phyloP scores from a whole-genome alignment of 495 filamentous ascomycete species.

The Acidomyces sp. region DNA sequence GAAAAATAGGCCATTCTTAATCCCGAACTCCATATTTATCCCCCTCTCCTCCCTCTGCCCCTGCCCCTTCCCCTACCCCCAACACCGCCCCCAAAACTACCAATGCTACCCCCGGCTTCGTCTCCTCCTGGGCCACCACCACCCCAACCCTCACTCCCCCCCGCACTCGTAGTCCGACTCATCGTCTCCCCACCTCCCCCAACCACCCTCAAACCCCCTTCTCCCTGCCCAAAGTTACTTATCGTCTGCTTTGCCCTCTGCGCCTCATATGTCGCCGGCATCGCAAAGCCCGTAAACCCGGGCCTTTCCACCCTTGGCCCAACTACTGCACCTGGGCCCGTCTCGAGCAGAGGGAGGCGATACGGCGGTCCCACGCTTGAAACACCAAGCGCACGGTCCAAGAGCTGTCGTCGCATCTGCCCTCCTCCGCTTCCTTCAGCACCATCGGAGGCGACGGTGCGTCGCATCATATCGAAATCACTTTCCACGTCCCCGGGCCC shows the following conservation, averaged over 20 bases:
- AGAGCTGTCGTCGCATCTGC: slow-evolving; percentile 8
- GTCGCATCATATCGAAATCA: slow-evolving; percentile 29
- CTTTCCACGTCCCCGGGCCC: slow-evolving; percentile 25
- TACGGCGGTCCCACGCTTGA: slow-evolving; percentile 4
- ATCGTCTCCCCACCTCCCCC: slow-evolving; percentile 8
- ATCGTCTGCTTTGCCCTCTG: neutral
- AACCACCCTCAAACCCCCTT: neutral
- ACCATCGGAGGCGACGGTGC: slow-evolving; percentile 11
- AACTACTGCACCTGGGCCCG: slow-evolving; percentile 11
- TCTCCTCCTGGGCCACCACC: neutral
- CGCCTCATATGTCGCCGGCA: neutral
- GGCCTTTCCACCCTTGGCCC: slow-evolving; percentile 12
- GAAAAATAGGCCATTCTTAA: no score
- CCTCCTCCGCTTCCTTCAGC: slow-evolving; percentile 26
- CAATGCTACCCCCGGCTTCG: slow-evolving; percentile 8
- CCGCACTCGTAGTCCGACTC: slow-evolving; percentile 15
- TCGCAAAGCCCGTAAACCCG: slow-evolving; percentile 8
- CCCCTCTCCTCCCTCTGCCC: no score
- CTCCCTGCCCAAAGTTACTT: neutral
- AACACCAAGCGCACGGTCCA: slow-evolving; percentile 14
- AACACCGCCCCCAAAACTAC: no score
- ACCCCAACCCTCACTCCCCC: slow-evolving; percentile 13
- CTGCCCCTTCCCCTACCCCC: no score
- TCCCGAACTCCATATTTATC: no score
- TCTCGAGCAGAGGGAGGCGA: slow-evolving; percentile 12